These are phyloP conservation scores for Xylaria intraflava DNA, from an alignment of 495 filamentous ascomycete genomes.

Conservation along the genomic window DNA sequence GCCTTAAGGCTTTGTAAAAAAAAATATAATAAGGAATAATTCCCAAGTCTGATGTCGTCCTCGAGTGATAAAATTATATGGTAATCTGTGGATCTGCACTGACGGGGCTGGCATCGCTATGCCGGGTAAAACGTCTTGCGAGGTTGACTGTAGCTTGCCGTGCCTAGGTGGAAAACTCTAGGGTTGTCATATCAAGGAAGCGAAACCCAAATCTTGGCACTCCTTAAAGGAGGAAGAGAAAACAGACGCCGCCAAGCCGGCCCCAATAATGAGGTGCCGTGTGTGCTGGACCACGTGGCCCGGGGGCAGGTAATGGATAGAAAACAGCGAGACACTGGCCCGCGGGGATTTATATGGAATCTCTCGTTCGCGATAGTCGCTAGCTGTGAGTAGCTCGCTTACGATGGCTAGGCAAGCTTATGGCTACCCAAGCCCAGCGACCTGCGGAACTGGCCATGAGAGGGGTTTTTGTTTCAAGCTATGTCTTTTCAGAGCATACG, in stretches of 20 bases:
- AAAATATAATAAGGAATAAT: slow-evolving; percentile 3
- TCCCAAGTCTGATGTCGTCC: neutral
- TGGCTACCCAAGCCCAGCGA: neutral
- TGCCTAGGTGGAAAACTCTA: neutral
- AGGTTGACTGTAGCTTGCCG: neutral
- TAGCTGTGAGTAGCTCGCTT: neutral
- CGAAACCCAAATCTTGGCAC: neutral
- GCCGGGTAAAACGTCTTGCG: neutral
- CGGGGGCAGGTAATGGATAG: neutral
- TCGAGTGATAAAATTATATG: neutral
- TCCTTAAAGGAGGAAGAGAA: neutral
- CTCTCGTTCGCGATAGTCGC: neutral
- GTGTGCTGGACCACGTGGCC: neutral
- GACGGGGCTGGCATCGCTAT: neutral
- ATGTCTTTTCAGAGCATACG: neutral
- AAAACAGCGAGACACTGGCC: neutral
- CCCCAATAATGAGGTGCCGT: neutral
- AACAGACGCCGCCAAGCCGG: neutral
- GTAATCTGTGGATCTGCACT: neutral
- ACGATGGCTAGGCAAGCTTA: neutral
- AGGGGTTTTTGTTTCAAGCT: neutral
- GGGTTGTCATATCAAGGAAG: neutral
- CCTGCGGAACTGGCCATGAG: neutral
- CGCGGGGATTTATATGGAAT: neutral
- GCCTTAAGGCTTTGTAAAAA: neutral